Evolutionary conservation across 768 basidiomycete genomes (phyloP), one percentile per base, ranked within the genome.

Genomic region (Auricularia sp.): DNA sequence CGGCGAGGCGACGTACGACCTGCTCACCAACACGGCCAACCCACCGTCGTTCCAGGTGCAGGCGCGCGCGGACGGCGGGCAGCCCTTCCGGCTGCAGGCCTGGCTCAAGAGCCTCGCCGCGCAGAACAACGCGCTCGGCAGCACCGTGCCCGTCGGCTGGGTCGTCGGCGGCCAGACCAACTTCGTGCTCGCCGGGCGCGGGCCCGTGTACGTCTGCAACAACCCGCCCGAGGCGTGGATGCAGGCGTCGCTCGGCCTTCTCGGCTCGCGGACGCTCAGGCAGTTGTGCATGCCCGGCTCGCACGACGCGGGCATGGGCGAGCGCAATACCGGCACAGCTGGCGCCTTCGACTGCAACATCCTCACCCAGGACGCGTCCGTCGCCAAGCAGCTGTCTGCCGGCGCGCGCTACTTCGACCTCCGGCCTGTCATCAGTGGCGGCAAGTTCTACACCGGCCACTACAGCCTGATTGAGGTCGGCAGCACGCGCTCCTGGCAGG

Each of bases 21-120:
- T 59, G 11, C 29, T 59, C 29, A 59, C 56, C 8, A 33, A 29
- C 56, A 59, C 16, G 16, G 6, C 56, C 6, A 59, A 59, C 34
- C 56, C 21, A 3, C 56, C 34, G 34, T 4, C 29, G 8, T 59
- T 59, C 56, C 29, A 33, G 14, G 23, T 59, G 14, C 56, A 59
- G 56, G 56, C 56, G 56, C 56, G 56, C 56, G 56, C 56, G 14
- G 56, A 59, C 56, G 34, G 34, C 56, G 56, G 56, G 23, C 34
- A 33, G 23, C 23, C 23, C 16, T 59, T 59, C 34, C 56, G 56
- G 4, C 56, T 59, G 23, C 56, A 59, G 23, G 23, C 8, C 16
- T 23, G 12, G 12, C 56, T 59, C 18, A 23, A 10, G 23, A 59
- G 18, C 56, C 14, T 59, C 23, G 23, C 56, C 34, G 34, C 56